Conservation (phyloP, 2,329 filamentous ascomycete species). For the Arthrobotrys sphaeroides region DNA sequence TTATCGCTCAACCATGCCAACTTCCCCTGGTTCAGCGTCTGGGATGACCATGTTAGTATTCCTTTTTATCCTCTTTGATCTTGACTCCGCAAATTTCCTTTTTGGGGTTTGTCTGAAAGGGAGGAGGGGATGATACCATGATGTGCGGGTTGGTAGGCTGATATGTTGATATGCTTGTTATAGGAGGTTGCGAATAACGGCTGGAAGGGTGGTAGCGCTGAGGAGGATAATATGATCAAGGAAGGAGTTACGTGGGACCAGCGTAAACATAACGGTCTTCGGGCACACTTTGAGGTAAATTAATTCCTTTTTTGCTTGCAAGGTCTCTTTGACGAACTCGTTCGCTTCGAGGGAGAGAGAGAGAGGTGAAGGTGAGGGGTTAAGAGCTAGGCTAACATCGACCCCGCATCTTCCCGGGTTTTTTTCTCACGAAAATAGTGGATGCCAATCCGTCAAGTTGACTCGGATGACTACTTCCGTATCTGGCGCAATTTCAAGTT, state of each 20-base stretch:
- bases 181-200: constrained; percentile 72
- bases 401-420: constrained; percentile 69
- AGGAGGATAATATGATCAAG: constrained; percentile 70
- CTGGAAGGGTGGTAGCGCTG: constrained; percentile 70
- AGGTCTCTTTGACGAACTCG: neutral
- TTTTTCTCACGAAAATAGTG: constrained; percentile 68
- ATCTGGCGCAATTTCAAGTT: constrained; percentile 75
- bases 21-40: constrained; percentile 64
- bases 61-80: too few relatives aligned
- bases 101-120: neutral
- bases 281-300: constrained; percentile 71
- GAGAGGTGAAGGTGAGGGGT: neutral
- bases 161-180: constrained; percentile 34
- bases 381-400: neutral
- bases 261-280: constrained; percentile 76
- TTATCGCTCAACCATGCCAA: constrained; percentile 62
- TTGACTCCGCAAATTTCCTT: neutral
- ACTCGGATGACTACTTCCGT: constrained; percentile 74
- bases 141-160: constrained; percentile 8
- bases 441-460: constrained; percentile 71
- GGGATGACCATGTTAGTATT: constrained; percentile 63
- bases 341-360: neutral
- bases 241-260: constrained; percentile 74
- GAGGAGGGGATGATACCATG: constrained; percentile 2
- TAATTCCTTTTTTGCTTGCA: neutral